Base-by-base conservation (phyloP, 805 yeast genomes). In the Nakazawaea anatomiae region DNA sequence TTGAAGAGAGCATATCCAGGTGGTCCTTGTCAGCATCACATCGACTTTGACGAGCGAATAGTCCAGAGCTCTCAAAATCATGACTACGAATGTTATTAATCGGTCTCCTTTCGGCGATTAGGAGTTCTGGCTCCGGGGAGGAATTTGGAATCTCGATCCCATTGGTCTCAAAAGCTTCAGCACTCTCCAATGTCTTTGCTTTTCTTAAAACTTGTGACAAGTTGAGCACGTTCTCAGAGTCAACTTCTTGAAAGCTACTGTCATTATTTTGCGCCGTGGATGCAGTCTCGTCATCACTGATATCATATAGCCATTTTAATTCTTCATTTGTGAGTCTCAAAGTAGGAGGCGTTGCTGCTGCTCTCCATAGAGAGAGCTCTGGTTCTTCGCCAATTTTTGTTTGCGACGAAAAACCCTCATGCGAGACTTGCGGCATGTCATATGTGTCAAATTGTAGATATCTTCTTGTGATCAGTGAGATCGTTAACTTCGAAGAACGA, bases 401-500 rank as follows among this genome's bases (percentile, higher is more conserved):
- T 18, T 18, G 25, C 25, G 25, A 18, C 25, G 25, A 18, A 18
- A 18, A 18, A 18, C 25, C 25, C 25, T 18, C 25, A 18, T 18
- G 25, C 25, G 25, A 18, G 25, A 18, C 25, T 18, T 18, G 25
- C 25, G 25, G 25, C 25, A 18, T 18, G 25, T 18, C n/a, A 38
- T 38, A 11, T 11, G 10, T 38, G 8, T 38, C 40, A 38, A 38
- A 38, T 35, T 54, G 54, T 5, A 51, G 38, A 51, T 64, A 64
- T 31, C 53, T 51, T 6, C 54, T 54, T 3, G 63, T 59, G 6
- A 66, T 56, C 39, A 53, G 55, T 14, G 59, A 58, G 29, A 66
- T 44, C 1, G 68, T 56, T 44, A 54, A 28, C 42, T 55, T 62
- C 2, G 65, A 53, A n/a, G 48, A 44, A 32, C 54, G 55, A 2